Percentiles rank a stretch among this genome's conserved stretches.
phyloP scores from a whole-genome alignment of 1,284 basidiomycete species.

The Tremellales sp. region DNA sequence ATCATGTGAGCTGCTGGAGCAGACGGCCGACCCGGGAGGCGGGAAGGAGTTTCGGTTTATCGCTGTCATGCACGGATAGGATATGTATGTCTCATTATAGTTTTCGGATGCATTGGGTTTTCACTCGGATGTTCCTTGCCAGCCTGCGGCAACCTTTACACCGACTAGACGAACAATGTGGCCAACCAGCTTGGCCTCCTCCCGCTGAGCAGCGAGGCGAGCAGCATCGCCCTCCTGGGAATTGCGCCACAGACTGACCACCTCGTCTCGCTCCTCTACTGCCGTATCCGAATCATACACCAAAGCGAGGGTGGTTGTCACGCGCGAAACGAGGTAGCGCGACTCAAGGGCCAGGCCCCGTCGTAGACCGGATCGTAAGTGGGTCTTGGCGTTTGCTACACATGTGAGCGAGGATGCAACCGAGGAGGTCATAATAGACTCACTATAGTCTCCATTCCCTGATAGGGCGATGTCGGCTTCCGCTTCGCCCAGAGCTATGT shows the following conservation, averaged over 20 bases:
- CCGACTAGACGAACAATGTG: neutral
- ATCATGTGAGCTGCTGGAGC: conserved; percentile 28
- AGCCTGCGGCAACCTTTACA: neutral
- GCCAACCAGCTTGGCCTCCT: conserved; percentile 1
- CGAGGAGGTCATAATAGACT: no score
- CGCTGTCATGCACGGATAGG: conserved; percentile 17
- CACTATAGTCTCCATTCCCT: neutral
- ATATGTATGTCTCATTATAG: neutral
- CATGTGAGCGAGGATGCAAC: no score
- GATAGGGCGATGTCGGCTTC: conserved; percentile 19
- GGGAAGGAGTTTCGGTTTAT: conserved; percentile 22
- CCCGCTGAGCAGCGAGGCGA: neutral
- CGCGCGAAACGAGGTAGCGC: conserved; percentile 8
- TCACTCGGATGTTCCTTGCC: neutral
- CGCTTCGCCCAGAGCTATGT: conserved; percentile 33
- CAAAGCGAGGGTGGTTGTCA: conserved; percentile 12
- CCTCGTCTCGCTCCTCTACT: conserved; percentile 30
- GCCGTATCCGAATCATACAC: conserved; percentile 9
- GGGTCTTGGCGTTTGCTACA: no score
- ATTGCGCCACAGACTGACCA: conserved; percentile 26
- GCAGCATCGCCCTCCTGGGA: neutral
- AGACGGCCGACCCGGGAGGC: conserved; percentile 23
- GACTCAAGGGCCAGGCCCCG: conserved; percentile 13
- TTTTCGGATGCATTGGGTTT: neutral
- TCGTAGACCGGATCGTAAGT: no score